Conservation (phyloP, 768 basidiomycete species). For the Termitomyces sp. region DNA sequence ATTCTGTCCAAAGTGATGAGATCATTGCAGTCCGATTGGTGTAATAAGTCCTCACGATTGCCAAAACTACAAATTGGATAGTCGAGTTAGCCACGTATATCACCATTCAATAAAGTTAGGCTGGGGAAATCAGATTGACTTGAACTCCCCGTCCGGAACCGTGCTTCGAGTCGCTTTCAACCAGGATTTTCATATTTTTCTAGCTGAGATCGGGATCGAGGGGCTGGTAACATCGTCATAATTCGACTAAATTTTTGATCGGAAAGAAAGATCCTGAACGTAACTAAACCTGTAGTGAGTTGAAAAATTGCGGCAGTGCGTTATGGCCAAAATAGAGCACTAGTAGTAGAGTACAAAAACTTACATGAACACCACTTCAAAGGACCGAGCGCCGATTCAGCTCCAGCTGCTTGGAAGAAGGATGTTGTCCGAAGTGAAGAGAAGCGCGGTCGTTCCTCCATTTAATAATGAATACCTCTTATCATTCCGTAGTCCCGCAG, state of each 20-base stretch:
- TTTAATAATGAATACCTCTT: conserved; percentile 1
- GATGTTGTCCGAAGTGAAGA: conserved; percentile 13
- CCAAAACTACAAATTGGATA: conserved; percentile 16
- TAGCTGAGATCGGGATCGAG: too few relatives aligned
- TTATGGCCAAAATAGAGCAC: too few relatives aligned
- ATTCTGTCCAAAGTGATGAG: conserved; percentile 12
- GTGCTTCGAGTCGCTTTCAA: too few relatives aligned
- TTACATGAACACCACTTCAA: too few relatives aligned
- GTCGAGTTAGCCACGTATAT: conserved; percentile 15
- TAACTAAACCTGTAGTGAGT: conserved; percentile 14
- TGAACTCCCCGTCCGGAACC: conserved; percentile 12
- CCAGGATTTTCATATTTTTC: conserved; percentile 20
- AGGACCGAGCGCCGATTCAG: too few relatives aligned
- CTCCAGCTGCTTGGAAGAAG: background rate
- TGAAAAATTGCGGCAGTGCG: too few relatives aligned
- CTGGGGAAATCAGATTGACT: background rate
- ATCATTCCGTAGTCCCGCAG: background rate
- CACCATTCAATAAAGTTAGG: background rate
- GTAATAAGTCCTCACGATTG: conserved; percentile 10
- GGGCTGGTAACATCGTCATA: too few relatives aligned
- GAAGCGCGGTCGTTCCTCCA: conserved; percentile 12
- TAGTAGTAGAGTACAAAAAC: too few relatives aligned
- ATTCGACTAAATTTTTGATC: conserved; percentile 5
- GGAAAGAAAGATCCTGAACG: conserved; percentile 15
- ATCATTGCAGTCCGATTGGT: background rate